Percentiles rank a stretch among this genome's conserved stretches.
These are phyloP conservation scores for Phytopythium boreale DNA, from an alignment of 352 stramenopile genomes.

Conservation along the genomic window DNA sequence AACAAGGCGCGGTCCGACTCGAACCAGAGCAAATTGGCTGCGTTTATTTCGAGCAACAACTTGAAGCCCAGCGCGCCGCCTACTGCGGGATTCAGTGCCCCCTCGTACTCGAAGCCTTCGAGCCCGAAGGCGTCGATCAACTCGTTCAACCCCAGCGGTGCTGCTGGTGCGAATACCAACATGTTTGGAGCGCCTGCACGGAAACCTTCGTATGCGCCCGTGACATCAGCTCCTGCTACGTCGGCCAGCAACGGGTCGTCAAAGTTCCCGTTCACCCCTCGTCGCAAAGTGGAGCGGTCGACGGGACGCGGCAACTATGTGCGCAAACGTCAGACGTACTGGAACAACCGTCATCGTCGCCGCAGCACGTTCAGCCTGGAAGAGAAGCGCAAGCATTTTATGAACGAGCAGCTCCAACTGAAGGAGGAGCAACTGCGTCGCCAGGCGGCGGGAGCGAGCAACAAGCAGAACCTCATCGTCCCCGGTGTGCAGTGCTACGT, in stretches of 20 bases:
- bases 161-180: neutral
- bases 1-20: slow-evolving; percentile 54
- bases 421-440: slow-evolving; percentile 79
- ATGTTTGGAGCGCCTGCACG: slow-evolving; percentile 6
- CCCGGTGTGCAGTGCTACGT: slow-evolving; percentile 89
- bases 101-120: slow-evolving; percentile 8
- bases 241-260: slow-evolving; percentile 13
- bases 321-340: slow-evolving; percentile 77
- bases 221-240: neutral
- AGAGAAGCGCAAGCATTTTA: slow-evolving; percentile 78
- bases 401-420: slow-evolving; percentile 75
- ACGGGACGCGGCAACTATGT: slow-evolving; percentile 68
- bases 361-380: slow-evolving; percentile 77
- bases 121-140: slow-evolving; percentile 23
- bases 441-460: slow-evolving; percentile 50
- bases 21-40: slow-evolving; percentile 68
- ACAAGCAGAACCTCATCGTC: slow-evolving; percentile 86
- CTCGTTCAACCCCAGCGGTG: slow-evolving; percentile 25
- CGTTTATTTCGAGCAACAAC: slow-evolving; percentile 70
- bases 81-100: slow-evolving; percentile 15
- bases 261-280: slow-evolving; percentile 44
- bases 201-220: slow-evolving; percentile 15
- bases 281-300: slow-evolving; percentile 53
- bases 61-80: slow-evolving; percentile 28
- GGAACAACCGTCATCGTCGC: slow-evolving; percentile 29